Evolutionary conservation across 148 eudicot species (phyloP), one percentile per base, ranked within the genome.

Genomic region (Camellia lanceoleosa): DNA sequence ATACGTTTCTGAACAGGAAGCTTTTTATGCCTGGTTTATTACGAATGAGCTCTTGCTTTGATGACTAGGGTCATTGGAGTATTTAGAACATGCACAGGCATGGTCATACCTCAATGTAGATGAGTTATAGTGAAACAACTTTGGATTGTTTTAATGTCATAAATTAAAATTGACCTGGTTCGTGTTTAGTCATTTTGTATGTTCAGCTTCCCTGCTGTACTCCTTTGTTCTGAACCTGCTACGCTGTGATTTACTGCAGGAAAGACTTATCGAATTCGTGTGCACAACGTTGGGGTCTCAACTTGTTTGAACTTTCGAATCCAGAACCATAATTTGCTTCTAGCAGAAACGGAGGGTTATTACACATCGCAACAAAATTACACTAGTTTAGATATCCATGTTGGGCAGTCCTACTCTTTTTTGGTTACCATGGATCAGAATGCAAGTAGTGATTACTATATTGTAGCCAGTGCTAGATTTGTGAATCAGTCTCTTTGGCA

Each of bases 371-470:
- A 93, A 79, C 85, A 90, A 65, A 92, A 92, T 81, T 94, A 84
- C 80, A 75, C 89, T 54, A 91, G 88, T 80, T 83, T 96, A 61
- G 99, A 96, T 79, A 91, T 96, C 78, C 97, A 92, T 86, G 99
- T 96, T 43, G 99, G 99, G 18, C 99, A 96, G 82, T 96, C 99
- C 0, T 96, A 93, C 73, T 82, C 98, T 30, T 96, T 96, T 83
- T 85, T 96, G 30, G 97, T 96, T 20, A 92, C 97, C 79, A 96
- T 92, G 99, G 98, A 96, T 84, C 99, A 96, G 86, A 90, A 94
- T 77, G 99, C 99, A 20, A 94, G 94, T 78, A 87, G 89, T 14
- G 99, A 96, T 78, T 96, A 96, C 84, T 96, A 96, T 80, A 88
- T 96, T 18, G 99, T 96, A 4, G 99, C 99, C 9, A 92, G 98